phyloP scores from a whole-genome alignment of 768 basidiomycete species.

The Lentinula edodes region DNA sequence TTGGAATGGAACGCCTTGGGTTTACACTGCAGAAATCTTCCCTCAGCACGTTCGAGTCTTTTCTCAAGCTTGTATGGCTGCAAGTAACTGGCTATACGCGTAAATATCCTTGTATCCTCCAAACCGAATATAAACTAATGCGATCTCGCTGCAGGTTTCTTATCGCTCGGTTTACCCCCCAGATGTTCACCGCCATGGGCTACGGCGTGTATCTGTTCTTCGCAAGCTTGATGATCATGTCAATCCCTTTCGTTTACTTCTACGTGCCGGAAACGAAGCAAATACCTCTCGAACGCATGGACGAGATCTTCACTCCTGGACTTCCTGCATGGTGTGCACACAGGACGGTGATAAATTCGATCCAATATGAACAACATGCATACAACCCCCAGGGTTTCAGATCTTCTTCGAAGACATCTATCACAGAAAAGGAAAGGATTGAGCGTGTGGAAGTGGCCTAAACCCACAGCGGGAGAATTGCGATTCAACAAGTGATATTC shows the following conservation, averaged over 20 bases:
- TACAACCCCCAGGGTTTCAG: conserved; percentile 11
- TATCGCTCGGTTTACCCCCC: conserved; percentile 31
- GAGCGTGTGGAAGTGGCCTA: neutral
- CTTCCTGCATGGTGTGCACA: conserved; percentile 29
- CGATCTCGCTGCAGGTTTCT: conserved; percentile 16
- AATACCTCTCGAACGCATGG: conserved; percentile 37
- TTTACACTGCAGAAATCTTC: conserved; percentile 35
- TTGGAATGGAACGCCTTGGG: conserved; percentile 45
- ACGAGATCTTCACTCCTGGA: conserved; percentile 31
- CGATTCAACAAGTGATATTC: no score
- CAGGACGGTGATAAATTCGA: conserved; percentile 17
- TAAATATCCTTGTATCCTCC: neutral
- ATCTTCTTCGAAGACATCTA: neutral
- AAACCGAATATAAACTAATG: neutral
- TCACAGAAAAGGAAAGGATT: neutral
- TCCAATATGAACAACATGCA: conserved; percentile 7
- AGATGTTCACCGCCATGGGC: conserved; percentile 31
- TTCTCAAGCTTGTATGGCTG: conserved; percentile 31
- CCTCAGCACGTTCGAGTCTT: conserved; percentile 33
- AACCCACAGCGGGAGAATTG: neutral
- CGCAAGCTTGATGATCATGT: conserved; percentile 26
- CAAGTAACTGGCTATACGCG: conserved; percentile 24
- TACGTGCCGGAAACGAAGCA: conserved; percentile 36
- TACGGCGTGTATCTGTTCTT: conserved; percentile 34
- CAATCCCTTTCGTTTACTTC: conserved; percentile 28